Evolutionary conservation across 2,329 filamentous ascomycete species (phyloP), one percentile per base, ranked within the genome.

Genomic region (Pezicula neosporulosa): DNA sequence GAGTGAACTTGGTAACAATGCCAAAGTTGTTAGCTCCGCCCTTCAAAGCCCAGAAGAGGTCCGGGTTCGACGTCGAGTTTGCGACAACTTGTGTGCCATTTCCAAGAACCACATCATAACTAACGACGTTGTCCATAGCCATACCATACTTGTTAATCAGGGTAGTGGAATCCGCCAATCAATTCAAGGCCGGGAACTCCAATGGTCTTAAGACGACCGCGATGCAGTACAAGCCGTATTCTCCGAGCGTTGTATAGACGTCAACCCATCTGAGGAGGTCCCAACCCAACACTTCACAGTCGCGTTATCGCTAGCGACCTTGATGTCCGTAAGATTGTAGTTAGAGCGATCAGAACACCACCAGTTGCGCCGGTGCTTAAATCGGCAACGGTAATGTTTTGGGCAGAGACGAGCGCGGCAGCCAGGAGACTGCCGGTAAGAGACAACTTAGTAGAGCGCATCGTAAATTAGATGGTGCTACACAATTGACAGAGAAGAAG

Each of bases 171-270:
- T 21, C 44, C 33, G 33, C 39, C 49, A 36, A 28, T 35, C 16
- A 77, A 65, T 35, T 76, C 69, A 48, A 73, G 70, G 7, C 74
- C 72, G 37, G 73, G 72, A 15, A 75, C 67, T 10, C 74, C 74
- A 13, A 75, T 72, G 39, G 71, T 72, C 12, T 72, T 73, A 41
- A 76, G 65, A 30, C 74, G 66, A 6, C 72, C 74, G 48, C 74
- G 19, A 71, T 68, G 39, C 69, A 47, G 8, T 64, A 56, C 28
- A 47, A 16, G 21, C 44, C 44, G 19, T 36, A 36, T 27, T n/a
- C 6, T 3, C 19, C 15, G n/a, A 47, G 4, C 18, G 33, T 21
- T 7, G 8, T n/a, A 38, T 47, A 33, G 15, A 46, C 44, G 9
- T 47, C 28, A 47, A 36, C n/a, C 28, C 30, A 47, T 33, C 24